Percentiles rank a stretch among this genome's conserved stretches.
phyloP scores from a whole-genome alignment of 2,329 filamentous ascomycete species.

The Ophiosphaerella korrae region DNA sequence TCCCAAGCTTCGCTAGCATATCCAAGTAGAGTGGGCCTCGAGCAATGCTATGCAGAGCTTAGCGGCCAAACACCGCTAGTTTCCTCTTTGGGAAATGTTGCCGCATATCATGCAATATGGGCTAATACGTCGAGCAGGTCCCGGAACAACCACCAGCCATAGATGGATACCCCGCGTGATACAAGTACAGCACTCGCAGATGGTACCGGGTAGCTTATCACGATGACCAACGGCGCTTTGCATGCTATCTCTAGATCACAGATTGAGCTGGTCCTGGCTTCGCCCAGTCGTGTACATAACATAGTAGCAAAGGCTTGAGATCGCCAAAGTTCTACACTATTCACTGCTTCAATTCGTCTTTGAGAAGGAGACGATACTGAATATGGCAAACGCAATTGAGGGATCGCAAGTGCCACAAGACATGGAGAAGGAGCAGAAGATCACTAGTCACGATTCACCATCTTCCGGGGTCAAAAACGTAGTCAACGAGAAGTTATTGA shows the following conservation, averaged over 20 bases:
- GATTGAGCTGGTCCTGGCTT: background rate
- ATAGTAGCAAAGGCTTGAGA: too few relatives aligned
- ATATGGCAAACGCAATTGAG: slow-evolving; percentile 13
- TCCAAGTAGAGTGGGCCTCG: slow-evolving; percentile 1
- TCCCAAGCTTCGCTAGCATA: background rate
- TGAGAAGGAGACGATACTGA: background rate
- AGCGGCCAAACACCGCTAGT: slow-evolving; percentile 5
- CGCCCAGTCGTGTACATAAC: background rate
- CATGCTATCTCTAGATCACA: background rate
- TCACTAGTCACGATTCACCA: slow-evolving; percentile 8
- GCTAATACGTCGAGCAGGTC: slow-evolving; percentile 15
- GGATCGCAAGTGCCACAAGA: slow-evolving; percentile 1
- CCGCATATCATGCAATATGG: slow-evolving; percentile 18
- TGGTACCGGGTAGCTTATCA: slow-evolving; percentile 24
- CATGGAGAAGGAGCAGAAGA: slow-evolving; percentile 23
- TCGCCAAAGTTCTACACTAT: too few relatives aligned
- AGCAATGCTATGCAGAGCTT: background rate
- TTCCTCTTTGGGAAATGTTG: slow-evolving; percentile 25
- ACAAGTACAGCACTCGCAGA: slow-evolving; percentile 9
- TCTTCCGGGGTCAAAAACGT: slow-evolving; percentile 15
- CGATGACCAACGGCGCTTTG: slow-evolving; percentile 16
- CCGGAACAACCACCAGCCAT: slow-evolving; percentile 8
- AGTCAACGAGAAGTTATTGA: slow-evolving; percentile 37
- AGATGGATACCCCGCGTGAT: slow-evolving; percentile 14
- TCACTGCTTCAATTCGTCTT: too few relatives aligned